Base-by-base conservation (phyloP, 2,329 filamentous ascomycete species). In the Colletotrichum viniferum region DNA sequence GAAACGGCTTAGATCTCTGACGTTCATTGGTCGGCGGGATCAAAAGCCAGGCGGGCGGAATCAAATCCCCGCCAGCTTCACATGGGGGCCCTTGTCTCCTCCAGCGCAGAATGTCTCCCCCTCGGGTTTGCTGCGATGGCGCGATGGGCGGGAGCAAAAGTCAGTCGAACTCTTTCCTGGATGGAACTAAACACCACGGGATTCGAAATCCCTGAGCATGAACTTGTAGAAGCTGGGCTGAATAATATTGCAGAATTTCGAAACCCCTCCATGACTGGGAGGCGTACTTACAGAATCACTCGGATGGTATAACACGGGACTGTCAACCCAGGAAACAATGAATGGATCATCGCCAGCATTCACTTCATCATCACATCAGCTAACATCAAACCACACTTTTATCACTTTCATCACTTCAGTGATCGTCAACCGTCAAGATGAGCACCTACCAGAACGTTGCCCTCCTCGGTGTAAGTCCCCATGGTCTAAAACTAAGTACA, bases 381-480 rank as follows among this genome's bases (percentile, higher is more conserved):
- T 28, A 24, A 16, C 4, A 14, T n/a, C 6, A 8, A n/a, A 16
- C 7, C 9, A 28, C 16, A 28, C 34, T 21, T 14, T 13, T 2
- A 14, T 16, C 26, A 58, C 13, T 16, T 26, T 18, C 24, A 26
- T 8, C 3, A 58, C 55, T 16, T 32, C 30, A 32, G 26, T 21
- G 5, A 18, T 30, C n/a, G 12, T 6, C 3, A 21, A 48, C 16
- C 38, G 8, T 5, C 55, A 76, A 34, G 7, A 74, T 76, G 61
- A 55, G 52, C 30, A 63, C 66, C 14, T 70, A 71, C 30, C 38
- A 70, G 61, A 74, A 76, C 30, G 38, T 76, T 10, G 71, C 74
- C 16, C 71, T 74, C 60, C 65, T 74, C 14, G 71, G 71, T 34
- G 74, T 76, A 74, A 66, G 71, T 12, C 13, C n/a, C 4, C 21